Conservation (phyloP, 2,329 filamentous ascomycete species). For the Curvularia sp. region DNA sequence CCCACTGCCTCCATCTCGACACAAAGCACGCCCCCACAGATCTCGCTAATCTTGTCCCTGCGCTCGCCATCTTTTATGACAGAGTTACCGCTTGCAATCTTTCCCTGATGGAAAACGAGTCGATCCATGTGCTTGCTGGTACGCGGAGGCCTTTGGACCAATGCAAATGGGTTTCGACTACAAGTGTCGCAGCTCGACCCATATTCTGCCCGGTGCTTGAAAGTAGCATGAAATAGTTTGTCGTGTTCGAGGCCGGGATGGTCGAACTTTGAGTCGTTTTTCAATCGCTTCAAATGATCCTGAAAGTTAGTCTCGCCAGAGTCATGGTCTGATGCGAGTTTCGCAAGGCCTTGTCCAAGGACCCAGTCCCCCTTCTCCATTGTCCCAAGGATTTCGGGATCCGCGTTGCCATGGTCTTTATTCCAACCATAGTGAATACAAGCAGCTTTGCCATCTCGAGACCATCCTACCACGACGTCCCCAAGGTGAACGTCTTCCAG, state of each 20-base stretch:
- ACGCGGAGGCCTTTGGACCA: background rate
- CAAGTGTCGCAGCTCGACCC: background rate
- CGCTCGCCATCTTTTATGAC: background rate
- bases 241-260: background rate
- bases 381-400: background rate
- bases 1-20: conserved; percentile 1
- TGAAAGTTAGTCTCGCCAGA: background rate
- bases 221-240: background rate
- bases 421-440: background rate
- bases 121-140: background rate
- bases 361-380: background rate
- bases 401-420: background rate
- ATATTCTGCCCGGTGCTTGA: background rate
- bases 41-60: background rate
- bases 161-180: background rate
- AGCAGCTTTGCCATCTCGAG: background rate
- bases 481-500: background rate
- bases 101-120: background rate
- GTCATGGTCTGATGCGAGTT: background rate
- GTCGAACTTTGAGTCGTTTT: background rate
- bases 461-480: background rate
- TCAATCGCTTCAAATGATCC: background rate
- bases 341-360: background rate
- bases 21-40: background rate
- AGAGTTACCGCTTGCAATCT: background rate